Base-by-base conservation (phyloP, 345 rosid species). In the Rubroshorea leprosula region DNA sequence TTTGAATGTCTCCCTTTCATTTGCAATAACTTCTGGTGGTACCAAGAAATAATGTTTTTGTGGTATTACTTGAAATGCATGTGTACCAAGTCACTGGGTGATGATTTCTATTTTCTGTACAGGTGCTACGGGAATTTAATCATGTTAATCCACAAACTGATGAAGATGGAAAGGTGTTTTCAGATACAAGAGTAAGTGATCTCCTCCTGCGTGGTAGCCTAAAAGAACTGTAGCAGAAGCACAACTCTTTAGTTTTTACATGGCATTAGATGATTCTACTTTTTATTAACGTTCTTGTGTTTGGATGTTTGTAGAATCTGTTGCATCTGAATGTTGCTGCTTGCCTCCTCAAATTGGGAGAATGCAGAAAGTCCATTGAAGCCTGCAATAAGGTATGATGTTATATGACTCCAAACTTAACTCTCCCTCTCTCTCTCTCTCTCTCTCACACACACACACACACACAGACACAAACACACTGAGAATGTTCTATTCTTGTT, bases 131-230 rank as follows among this genome's bases (percentile, higher is more conserved):
- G 72, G 96, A 90, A 74, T 90, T 93, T 71, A 93, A 93, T 80
- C 99, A 93, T 68, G 99, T 87, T 31, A 85, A 93, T 62, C 96
- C 99, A 25, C 99, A 87, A 74, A 95, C 90, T 61, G 96, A 93
- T 0, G 96, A 87, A 53, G 99, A 89, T 61, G 99, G 96, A 59
- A 93, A 87, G 72, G 66, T 80, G 54, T 93, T 93, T 80, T 66
- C 67, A 44, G 77, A 79, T 39, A 71, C 89, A 60, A 77, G 96
- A 74, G 97, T 93, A 69, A 70, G 91, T 57, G 14, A 53, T 23
- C 11, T 27, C 39, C 38, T 50, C 21, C 3, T n/a, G n/a, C n/a
- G 9, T 61, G 57, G 38, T 62, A 23, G 18, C 15, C 41, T 44
- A 24, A 52, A 52, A 10, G 12, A 35, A 35, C 3, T 8, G 12